A percentile compares a stretch with the other conserved stretches of the same genome.
phyloP scores from a whole-genome alignment of 345 rosid genomes.

The Populus nigra region DNA sequence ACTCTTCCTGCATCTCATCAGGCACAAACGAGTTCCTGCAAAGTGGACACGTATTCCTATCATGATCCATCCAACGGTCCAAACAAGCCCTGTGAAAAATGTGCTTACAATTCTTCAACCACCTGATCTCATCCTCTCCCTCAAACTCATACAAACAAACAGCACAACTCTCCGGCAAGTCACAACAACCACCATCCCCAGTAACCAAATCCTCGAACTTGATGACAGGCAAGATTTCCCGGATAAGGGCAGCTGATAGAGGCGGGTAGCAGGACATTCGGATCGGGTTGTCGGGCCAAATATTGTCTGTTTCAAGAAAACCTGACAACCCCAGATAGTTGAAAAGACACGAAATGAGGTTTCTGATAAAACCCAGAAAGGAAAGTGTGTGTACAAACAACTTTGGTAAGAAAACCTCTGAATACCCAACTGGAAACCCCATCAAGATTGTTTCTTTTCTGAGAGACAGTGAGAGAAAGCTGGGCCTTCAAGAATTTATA shows the following conservation, averaged over 20 bases:
- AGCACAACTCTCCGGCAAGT: constrained; percentile 68
- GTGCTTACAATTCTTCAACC: constrained; percentile 75
- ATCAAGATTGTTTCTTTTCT: constrained; percentile 20
- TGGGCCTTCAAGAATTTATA: not conserved
- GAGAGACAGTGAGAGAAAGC: not conserved
- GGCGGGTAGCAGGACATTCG: constrained; percentile 43
- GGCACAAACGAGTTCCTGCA: constrained; percentile 81
- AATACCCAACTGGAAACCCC: constrained; percentile 86
- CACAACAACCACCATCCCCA: constrained; percentile 30
- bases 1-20: constrained; percentile 77
- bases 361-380: constrained; percentile 59
- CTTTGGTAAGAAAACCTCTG: constrained; percentile 68
- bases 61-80: constrained; percentile 97
- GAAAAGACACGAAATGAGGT: constrained; percentile 49
- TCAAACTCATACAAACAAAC: constrained; percentile 81
- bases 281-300: constrained; percentile 48
- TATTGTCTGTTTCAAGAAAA: constrained; percentile 65
- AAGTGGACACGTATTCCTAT: constrained; percentile 82
- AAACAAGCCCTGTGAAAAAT: constrained; percentile 75
- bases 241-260: constrained; percentile 65
- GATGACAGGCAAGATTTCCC: constrained; percentile 70
- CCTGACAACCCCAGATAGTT: constrained; percentile 64
- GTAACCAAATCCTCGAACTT: constrained; percentile 50
- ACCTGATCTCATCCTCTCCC: constrained; percentile 70
- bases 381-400: constrained; percentile 63